These are phyloP conservation scores for Fusarium sp. DNA, from an alignment of 2,329 filamentous ascomycete genomes.

Conservation along the genomic window DNA sequence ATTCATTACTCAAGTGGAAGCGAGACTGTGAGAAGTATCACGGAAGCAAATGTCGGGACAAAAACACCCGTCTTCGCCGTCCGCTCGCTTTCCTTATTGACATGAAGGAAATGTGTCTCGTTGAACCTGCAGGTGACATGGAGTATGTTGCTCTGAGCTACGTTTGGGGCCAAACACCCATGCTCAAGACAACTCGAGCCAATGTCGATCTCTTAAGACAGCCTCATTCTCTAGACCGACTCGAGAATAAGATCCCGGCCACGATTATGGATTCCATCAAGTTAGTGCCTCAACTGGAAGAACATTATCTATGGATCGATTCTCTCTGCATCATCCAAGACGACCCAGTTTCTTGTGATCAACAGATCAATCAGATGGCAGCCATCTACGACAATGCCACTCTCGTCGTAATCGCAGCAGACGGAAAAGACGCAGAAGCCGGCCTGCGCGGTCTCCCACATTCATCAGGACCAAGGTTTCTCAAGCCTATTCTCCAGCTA, in stretches of 20 bases:
- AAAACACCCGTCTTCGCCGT: background rate
- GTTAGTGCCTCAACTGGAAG: conserved; percentile 6
- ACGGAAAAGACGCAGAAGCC: background rate
- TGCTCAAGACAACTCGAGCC: background rate
- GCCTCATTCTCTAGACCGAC: background rate
- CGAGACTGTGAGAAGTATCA: background rate
- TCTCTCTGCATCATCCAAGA: conserved; percentile 21
- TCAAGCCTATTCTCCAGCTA: background rate
- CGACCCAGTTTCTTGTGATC: background rate
- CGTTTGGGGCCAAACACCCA: conserved; percentile 8
- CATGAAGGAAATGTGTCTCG: conserved; percentile 1
- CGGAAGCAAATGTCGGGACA: background rate
- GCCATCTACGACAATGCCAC: conserved; percentile 13
- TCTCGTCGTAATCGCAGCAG: background rate
- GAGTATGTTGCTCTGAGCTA: conserved; percentile 15
- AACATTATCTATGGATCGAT: conserved; percentile 21
- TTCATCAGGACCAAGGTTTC: background rate
- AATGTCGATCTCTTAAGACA: background rate
- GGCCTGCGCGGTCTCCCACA: conserved; percentile 4
- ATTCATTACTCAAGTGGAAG: conserved; percentile 5
- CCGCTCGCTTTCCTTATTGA: background rate
- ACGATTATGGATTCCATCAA: conserved; percentile 11
- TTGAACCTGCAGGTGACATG: background rate
- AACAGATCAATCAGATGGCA: conserved; percentile 15
- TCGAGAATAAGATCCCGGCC: background rate